phyloP scores from a whole-genome alignment of 2,329 filamentous ascomycete genomes.

The Chaetomiaceae sp. region DNA sequence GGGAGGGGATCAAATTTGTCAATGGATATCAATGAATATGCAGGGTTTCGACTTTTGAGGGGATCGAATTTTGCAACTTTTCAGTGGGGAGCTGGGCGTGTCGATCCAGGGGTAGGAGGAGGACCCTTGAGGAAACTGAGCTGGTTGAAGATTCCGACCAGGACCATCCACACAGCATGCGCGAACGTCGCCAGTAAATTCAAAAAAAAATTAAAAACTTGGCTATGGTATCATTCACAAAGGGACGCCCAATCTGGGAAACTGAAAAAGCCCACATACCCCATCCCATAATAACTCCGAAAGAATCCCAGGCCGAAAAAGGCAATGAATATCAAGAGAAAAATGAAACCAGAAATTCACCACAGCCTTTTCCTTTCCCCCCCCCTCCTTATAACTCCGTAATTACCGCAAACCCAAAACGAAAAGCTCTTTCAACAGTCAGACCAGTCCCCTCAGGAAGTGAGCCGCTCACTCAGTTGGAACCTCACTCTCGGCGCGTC shows the following conservation, averaged over 20 bases:
- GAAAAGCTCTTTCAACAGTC: background rate
- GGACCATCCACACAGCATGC: no score
- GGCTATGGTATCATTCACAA: background rate
- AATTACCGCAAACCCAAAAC: background rate
- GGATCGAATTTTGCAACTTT: background rate
- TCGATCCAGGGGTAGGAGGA: background rate
- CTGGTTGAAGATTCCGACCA: no score
- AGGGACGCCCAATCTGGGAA: background rate
- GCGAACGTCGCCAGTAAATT: no score
- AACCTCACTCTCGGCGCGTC: slow-evolving; percentile 23
- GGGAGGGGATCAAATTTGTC: background rate
- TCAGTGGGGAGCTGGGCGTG: background rate
- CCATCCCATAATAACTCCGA: no score
- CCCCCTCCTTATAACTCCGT: background rate
- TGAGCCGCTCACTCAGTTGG: slow-evolving; percentile 25
- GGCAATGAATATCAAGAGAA: no score
- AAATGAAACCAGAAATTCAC: background rate
- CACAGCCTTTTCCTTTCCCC: background rate
- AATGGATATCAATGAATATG: background rate
- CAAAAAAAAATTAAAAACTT: no score
- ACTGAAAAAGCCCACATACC: no score
- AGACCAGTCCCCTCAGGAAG: slow-evolving; percentile 15
- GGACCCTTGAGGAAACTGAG: no score
- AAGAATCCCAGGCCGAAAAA: no score
- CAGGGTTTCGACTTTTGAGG: background rate